Percentiles rank a stretch among this genome's conserved stretches.
Evolutionary conservation across 352 stramenopile genomes (phyloP).

Genomic region (Detonula confervacea): DNA sequence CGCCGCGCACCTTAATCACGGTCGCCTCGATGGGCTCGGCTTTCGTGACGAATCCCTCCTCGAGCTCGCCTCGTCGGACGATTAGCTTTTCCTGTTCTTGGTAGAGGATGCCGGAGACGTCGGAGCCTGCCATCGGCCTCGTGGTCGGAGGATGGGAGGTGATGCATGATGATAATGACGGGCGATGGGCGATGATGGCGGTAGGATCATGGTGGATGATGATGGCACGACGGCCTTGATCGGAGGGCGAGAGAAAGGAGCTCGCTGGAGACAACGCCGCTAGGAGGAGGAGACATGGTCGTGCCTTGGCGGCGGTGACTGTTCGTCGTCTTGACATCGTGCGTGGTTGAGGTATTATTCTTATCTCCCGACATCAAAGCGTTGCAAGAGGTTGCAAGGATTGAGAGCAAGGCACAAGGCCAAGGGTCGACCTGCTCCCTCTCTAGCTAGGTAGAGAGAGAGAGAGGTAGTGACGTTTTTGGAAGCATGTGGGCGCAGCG

Average conservation of each 20-base stretch:
- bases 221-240: not conserved
- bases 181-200: no score
- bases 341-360: no score
- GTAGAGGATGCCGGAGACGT: slow-evolving; percentile 56
- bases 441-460: no score
- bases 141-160: not conserved
- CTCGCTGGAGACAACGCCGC: not conserved
- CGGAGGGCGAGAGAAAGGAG: slow-evolving; percentile 2
- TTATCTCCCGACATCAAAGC: no score
- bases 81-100: slow-evolving; percentile 76
- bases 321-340: not conserved
- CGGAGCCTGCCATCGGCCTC: not conserved
- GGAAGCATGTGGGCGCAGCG: no score
- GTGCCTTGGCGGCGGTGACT: not conserved
- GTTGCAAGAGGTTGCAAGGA: no score
- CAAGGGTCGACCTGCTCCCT: no score
- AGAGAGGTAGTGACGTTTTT: no score
- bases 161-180: not conserved
- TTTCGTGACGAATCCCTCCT: slow-evolving; percentile 59
- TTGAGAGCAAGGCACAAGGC: no score
- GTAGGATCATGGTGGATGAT: not conserved
- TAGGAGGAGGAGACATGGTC: not conserved
- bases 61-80: slow-evolving; percentile 57
- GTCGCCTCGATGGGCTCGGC: slow-evolving; percentile 24
- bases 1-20: slow-evolving; percentile 40